These are phyloP conservation scores for Imleria badia DNA, from an alignment of 768 basidiomycete species.

Conservation along the genomic window DNA sequence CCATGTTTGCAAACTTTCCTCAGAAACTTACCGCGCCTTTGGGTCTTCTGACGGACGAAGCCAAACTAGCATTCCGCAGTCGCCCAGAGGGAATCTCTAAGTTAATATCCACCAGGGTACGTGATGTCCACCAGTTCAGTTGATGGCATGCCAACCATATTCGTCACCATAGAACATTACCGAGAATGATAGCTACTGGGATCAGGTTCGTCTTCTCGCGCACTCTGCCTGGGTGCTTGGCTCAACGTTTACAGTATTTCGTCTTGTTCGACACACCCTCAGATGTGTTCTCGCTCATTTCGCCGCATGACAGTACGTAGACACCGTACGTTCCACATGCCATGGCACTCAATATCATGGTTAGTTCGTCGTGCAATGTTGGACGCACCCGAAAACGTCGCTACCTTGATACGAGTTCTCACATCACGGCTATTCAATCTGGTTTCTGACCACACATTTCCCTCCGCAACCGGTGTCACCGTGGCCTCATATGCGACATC, in stretches of 20 bases:
- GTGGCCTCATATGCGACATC: slow-evolving; percentile 69
- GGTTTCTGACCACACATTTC: slow-evolving; percentile 79
- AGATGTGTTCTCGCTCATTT: slow-evolving; percentile 88
- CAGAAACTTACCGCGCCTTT: slow-evolving; percentile 73
- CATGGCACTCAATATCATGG: slow-evolving; percentile 5
- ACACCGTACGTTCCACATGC: background rate
- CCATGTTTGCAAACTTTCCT: slow-evolving; percentile 71
- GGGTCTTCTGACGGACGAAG: slow-evolving; percentile 79
- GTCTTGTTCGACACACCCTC: slow-evolving; percentile 85
- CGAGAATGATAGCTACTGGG: slow-evolving; percentile 81
- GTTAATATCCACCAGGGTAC: slow-evolving; percentile 68
- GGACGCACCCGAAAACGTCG: slow-evolving; percentile 84
- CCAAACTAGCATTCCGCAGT: slow-evolving; percentile 86
- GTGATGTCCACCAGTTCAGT: slow-evolving; percentile 24
- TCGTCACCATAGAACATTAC: slow-evolving; percentile 60
- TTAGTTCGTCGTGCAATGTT: slow-evolving; percentile 79
- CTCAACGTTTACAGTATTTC: slow-evolving; percentile 56
- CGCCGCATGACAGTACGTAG: slow-evolving; percentile 76
- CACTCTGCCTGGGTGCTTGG: background rate
- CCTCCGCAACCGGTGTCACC: slow-evolving; percentile 52
- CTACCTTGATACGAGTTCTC: slow-evolving; percentile 74
- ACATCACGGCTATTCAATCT: slow-evolving; percentile 70
- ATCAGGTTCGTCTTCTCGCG: slow-evolving; percentile 58
- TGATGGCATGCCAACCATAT: slow-evolving; percentile 1
- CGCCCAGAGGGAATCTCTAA: slow-evolving; percentile 79